Percentiles rank a stretch among this genome's conserved stretches.
phyloP scores from a whole-genome alignment of 768 basidiomycete species.

The Psilocybe cubensis region DNA sequence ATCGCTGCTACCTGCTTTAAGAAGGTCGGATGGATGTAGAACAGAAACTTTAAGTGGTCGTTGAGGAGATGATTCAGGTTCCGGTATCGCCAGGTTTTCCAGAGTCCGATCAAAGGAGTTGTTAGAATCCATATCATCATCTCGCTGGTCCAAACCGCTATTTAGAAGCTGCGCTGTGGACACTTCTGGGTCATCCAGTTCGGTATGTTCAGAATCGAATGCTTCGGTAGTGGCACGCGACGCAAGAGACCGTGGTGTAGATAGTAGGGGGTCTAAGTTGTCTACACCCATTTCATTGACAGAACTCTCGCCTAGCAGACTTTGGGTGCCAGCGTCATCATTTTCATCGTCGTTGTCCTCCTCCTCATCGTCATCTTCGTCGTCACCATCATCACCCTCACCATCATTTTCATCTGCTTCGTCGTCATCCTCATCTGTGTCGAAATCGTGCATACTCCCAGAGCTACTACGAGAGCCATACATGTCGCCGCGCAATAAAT shows the following conservation, averaged over 20 bases:
- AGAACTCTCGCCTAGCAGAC: not conserved
- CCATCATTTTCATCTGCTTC: constrained; percentile 39
- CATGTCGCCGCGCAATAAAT: constrained; percentile 56
- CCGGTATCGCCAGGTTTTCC: constrained; percentile 14
- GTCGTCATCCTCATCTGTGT: constrained; percentile 22
- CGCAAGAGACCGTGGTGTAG: constrained; percentile 9
- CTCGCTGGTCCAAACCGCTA: constrained; percentile 4
- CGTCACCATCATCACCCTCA: constrained; percentile 34
- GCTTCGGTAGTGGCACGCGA: constrained; percentile 1
- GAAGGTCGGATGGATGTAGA: not conserved
- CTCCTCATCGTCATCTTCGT: constrained; percentile 26
- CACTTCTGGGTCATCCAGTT: constrained; percentile 8
- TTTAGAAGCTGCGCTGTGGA: constrained; percentile 4
- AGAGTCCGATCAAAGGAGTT: constrained; percentile 10
- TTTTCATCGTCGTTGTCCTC: constrained; percentile 17
- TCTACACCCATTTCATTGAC: not conserved
- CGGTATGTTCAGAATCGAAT: not conserved
- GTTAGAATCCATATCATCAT: constrained; percentile 8
- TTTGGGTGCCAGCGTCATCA: constrained; percentile 12
- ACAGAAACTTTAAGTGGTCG: not conserved
- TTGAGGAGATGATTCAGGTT: constrained; percentile 17
- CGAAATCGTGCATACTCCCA: constrained; percentile 44
- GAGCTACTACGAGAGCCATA: constrained; percentile 59
- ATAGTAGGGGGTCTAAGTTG: constrained; percentile 10
- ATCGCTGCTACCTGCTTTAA: not conserved